These are phyloP conservation scores for Nitzschia putrida DNA, from an alignment of 108 stramenopile genomes.

Conservation along the genomic window DNA sequence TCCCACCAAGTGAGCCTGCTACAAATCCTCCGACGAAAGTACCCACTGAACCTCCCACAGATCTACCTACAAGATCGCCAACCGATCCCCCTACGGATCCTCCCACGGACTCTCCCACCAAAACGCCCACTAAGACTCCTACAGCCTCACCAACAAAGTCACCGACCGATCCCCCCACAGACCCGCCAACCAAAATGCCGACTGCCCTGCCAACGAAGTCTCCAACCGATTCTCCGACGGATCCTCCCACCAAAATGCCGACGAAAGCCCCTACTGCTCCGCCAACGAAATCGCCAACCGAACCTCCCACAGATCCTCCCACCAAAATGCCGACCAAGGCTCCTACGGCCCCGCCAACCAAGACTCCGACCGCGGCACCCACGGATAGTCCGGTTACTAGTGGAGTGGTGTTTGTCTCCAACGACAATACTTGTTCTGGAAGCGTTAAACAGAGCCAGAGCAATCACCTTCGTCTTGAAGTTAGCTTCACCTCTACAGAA, in stretches of 20 bases:
- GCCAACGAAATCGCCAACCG: not conserved
- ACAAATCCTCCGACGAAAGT: not conserved
- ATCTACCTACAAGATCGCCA: not conserved
- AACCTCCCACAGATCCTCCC: not conserved
- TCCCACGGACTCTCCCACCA: slow-evolving; percentile 1
- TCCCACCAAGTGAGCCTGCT: not conserved
- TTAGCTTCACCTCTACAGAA: too few relatives aligned
- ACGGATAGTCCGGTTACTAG: not conserved
- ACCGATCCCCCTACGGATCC: not conserved
- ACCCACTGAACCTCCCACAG: not conserved
- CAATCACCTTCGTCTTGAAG: too few relatives aligned
- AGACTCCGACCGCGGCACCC: not conserved
- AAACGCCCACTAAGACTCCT: slow-evolving; percentile 7
- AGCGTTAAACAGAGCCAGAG: too few relatives aligned
- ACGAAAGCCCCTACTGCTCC: not conserved
- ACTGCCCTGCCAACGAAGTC: not conserved
- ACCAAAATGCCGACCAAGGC: not conserved
- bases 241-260: not conserved
- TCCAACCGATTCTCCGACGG: not conserved
- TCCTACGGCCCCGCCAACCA: slow-evolving; percentile 12
- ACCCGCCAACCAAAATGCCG: not conserved
- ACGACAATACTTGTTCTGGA: too few relatives aligned
- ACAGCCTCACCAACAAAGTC: slow-evolving; percentile 2
- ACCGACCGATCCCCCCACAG: not conserved
- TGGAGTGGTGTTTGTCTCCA: too few relatives aligned